Evolutionary conservation across 768 basidiomycete genomes (phyloP), one percentile per base, ranked within the genome.

Genomic region (Mycena alexandri): DNA sequence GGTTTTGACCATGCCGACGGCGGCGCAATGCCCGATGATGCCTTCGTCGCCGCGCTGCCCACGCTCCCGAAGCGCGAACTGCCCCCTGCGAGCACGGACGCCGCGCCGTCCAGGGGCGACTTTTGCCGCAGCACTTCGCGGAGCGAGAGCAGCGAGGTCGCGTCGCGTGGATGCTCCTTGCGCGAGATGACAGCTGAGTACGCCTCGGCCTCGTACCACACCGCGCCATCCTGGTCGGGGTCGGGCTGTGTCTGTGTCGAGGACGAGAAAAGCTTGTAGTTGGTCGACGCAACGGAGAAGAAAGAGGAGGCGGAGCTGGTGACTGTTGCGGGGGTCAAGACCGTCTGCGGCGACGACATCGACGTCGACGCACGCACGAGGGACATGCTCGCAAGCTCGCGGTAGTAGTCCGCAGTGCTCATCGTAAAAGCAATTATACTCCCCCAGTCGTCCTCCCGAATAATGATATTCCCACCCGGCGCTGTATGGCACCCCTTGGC

Each of bases 391-490:
- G 79, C 75, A 12, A 88, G 71, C 73, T 87, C 86, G 1, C 78
- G 75, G 14, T 83, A 82, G 72, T 91, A 93, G 63, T 92, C 90
- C 2, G 77, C 48, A 0, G 90, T 87, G 69, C 90, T 90, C 55
- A 93, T 77, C 10, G 90, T 91, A 76, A 90, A 92, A 8, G 92
- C 89, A 69, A 93, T 93, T 53, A 93, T 87, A 75, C 90, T 92
- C 10, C 91, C 90, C 90, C 89, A 90, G 75, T 92, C 91, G 72
- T 86, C 83, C 73, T 93, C 92, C 54, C 86, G 76, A 11, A 93
- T 85, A 65, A 92, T 84, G 6, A 92, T 82, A 72, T 86, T 89
- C 10, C 88, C 85, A 5, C 87, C 86, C n/a, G 91, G 90, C 19
- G 91, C 80, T 36, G 85, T 86, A 79, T 93, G 89, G 73, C 82